Evolutionary conservation across 2,329 filamentous ascomycete species (phyloP).

Genomic region (Aspergillus sp.): DNA sequence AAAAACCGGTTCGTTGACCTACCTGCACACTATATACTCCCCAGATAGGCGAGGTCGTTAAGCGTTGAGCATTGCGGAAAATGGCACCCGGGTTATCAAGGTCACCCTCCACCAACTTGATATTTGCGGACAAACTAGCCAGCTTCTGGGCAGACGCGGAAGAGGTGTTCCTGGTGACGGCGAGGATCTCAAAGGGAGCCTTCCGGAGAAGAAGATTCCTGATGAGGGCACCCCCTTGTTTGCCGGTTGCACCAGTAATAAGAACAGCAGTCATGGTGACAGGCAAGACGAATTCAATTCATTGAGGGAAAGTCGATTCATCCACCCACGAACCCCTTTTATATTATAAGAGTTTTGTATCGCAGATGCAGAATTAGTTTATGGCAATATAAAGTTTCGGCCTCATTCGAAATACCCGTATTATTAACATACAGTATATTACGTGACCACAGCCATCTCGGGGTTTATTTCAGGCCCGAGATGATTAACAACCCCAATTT

Average conservation of each 20-base stretch:
- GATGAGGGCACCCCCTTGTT: constrained; percentile 44
- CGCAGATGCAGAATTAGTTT: too few species aligned
- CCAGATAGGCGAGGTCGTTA: constrained; percentile 50
- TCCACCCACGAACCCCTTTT: too few species aligned
- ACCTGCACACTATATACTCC: constrained; percentile 65
- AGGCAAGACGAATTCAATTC: too few species aligned
- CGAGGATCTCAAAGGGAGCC: constrained; percentile 54
- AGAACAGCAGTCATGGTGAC: constrained; percentile 23
- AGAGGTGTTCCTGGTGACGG: constrained; percentile 60
- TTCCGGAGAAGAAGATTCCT: constrained; percentile 31
- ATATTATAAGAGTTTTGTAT: too few species aligned
- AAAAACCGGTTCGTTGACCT: background rate
- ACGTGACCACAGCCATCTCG: too few species aligned
- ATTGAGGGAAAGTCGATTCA: too few species aligned
- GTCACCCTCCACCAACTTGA: constrained; percentile 61
- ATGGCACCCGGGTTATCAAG: constrained; percentile 54
- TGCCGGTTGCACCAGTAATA: constrained; percentile 13
- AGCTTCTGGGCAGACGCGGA: constrained; percentile 55
- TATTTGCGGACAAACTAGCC: constrained; percentile 45
- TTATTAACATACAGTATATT: too few species aligned
- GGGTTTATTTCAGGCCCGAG: too few species aligned
- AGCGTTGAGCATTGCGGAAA: constrained; percentile 49
- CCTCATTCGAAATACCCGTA: too few species aligned
- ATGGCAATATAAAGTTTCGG: too few species aligned
- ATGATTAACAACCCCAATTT: too few species aligned